Evolutionary conservation across 345 rosid species (phyloP).

Genomic region (Salix exigua): DNA sequence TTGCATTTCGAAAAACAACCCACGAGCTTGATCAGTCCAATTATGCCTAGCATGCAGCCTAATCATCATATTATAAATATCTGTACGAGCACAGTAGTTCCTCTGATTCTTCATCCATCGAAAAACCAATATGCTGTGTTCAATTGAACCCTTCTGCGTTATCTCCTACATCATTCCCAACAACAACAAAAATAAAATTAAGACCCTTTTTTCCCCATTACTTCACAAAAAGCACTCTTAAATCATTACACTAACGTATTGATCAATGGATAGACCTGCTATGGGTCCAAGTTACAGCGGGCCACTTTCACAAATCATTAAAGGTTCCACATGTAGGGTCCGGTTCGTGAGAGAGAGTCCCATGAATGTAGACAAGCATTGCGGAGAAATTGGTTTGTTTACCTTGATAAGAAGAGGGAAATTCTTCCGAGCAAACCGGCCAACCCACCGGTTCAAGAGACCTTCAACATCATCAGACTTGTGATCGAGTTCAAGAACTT

Average conservation of each 20-base stretch:
- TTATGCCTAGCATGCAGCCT: constrained; percentile 80
- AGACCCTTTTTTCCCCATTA: not conserved
- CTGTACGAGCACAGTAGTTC: constrained; percentile 75
- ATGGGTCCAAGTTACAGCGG: too few relatives aligned
- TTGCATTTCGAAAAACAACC: constrained; percentile 95
- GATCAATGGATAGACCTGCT: too few relatives aligned
- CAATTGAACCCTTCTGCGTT: constrained; percentile 67
- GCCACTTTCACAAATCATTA: too few relatives aligned
- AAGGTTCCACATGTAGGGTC: too few relatives aligned
- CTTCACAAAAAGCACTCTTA: not conserved
- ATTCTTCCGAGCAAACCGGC: constrained; percentile 80
- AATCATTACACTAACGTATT: too few relatives aligned
- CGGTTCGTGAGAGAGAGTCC: not conserved
- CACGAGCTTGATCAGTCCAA: constrained; percentile 77
- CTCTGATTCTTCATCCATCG: constrained; percentile 78
- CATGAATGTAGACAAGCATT: not conserved
- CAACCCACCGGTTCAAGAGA: constrained; percentile 75
- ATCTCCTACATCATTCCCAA: constrained; percentile 46
- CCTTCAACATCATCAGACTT: constrained; percentile 49
- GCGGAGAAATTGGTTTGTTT: not conserved
- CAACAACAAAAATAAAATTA: not conserved
- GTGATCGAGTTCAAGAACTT: constrained; percentile 48
- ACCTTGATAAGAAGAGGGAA: constrained; percentile 69
- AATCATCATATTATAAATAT: constrained; percentile 85
- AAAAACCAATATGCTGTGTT: constrained; percentile 59